Conservation (phyloP, 1,284 basidiomycete species). For the Malassezia globosa region DNA sequence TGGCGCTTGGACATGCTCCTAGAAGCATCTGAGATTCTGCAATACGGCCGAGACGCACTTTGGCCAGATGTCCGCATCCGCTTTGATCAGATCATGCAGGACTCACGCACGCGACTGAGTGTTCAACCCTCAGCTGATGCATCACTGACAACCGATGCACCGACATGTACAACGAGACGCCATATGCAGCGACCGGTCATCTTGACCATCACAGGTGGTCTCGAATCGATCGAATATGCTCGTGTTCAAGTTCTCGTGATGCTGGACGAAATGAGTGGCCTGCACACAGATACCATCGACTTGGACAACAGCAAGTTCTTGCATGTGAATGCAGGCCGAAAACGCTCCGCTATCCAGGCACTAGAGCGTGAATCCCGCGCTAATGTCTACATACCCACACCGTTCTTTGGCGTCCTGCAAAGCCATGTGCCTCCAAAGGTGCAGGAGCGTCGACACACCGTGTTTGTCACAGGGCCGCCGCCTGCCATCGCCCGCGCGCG, state of each 20-base stretch:
- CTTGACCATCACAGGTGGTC: slow-evolving; percentile 70
- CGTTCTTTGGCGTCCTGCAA: slow-evolving; percentile 67
- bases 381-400: slow-evolving; percentile 87
- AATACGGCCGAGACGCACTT: slow-evolving; percentile 50
- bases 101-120: slow-evolving; percentile 75
- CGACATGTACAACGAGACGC: too few species aligned
- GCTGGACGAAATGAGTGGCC: slow-evolving; percentile 61
- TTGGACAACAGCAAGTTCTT: slow-evolving; percentile 93
- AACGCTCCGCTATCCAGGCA: slow-evolving; percentile 72
- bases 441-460: slow-evolving; percentile 59
- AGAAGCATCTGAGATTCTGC: slow-evolving; percentile 50
- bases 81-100: slow-evolving; percentile 80
- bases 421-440: slow-evolving; percentile 39
- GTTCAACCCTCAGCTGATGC: slow-evolving; percentile 51
- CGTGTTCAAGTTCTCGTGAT: slow-evolving; percentile 80
- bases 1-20: slow-evolving; percentile 76
- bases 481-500: slow-evolving; percentile 69
- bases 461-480: slow-evolving; percentile 87
- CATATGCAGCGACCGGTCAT: slow-evolving; percentile 88
- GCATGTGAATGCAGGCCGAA: slow-evolving; percentile 78
- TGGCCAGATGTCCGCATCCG: slow-evolving; percentile 75
- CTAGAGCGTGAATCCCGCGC: slow-evolving; percentile 96
- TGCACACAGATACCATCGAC: slow-evolving; percentile 80
- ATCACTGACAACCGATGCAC: not conserved
- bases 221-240: slow-evolving; percentile 80